Evolutionary conservation across 2,329 filamentous ascomycete species (phyloP).

Genomic region (Cryoendolithus antarcticus): DNA sequence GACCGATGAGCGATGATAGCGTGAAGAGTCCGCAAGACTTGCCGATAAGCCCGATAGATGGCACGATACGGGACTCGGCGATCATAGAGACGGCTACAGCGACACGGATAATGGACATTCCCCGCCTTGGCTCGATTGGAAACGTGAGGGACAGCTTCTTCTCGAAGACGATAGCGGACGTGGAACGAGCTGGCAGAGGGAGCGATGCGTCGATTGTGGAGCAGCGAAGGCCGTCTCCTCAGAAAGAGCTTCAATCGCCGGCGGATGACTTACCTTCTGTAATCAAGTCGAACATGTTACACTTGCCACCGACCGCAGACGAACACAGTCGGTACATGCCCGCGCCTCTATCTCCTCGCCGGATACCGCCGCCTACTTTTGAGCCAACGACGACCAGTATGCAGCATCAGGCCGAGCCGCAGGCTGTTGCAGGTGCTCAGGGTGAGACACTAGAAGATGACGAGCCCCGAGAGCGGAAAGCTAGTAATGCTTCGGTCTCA

Average conservation of each 20-base stretch:
- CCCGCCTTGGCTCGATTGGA: conserved; percentile 11
- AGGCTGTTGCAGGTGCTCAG: neutral
- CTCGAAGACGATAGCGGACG: conserved; percentile 16
- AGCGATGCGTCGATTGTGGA: neutral
- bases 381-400: conserved; percentile 4
- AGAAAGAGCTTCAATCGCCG: neutral
- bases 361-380: conserved; percentile 37
- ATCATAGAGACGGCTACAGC: conserved; percentile 42
- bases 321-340: conserved; percentile 46
- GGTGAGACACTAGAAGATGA: neutral
- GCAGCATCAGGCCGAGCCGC: neutral
- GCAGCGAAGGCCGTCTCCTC: neutral
- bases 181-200: conserved; percentile 9
- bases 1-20: conserved; percentile 51
- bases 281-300: conserved; percentile 6
- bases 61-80: conserved; percentile 23
- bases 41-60: conserved; percentile 23
- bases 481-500: conserved; percentile 18
- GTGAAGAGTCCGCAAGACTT: conserved; percentile 19
- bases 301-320: conserved; percentile 22
- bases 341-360: conserved; percentile 57
- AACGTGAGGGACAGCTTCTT: conserved; percentile 20
- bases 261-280: neutral
- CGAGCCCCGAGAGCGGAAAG: conserved; percentile 5
- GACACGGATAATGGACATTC: conserved; percentile 38